Evolutionary conservation across 257 asterid genomes (phyloP).

Genomic region (Phtheirospermum japonicum): DNA sequence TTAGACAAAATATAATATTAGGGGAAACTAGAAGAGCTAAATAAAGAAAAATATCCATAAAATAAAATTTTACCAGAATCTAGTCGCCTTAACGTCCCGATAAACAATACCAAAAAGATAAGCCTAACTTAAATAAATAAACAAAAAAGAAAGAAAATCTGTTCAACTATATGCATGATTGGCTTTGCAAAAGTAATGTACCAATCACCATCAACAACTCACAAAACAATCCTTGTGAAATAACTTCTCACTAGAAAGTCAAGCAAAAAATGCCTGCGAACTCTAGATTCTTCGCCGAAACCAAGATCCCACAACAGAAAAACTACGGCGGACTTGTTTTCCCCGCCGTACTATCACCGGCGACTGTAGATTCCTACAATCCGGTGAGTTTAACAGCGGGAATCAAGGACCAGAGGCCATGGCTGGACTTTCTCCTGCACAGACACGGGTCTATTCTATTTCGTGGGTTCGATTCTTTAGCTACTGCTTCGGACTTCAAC

Average conservation of each 20-base stretch:
- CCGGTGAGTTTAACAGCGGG: neutral
- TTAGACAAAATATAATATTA: too few species aligned
- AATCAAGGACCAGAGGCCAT: neutral
- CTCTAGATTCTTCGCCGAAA: constrained; percentile 43
- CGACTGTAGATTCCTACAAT: neutral
- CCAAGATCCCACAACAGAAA: constrained; percentile 57
- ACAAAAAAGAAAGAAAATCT: neutral
- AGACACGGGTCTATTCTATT: neutral
- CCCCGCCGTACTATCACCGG: constrained; percentile 59
- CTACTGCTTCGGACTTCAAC: neutral
- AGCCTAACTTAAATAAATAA: too few species aligned
- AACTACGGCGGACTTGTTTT: constrained; percentile 44
- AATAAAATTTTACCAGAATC: too few species aligned
- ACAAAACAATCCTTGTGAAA: too few species aligned
- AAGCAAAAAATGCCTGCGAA: constrained; percentile 37
- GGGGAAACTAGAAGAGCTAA: too few species aligned
- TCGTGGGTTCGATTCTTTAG: neutral
- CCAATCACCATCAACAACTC: neutral
- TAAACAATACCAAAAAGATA: too few species aligned
- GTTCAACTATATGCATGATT: constrained; percentile 27
- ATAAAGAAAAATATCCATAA: too few species aligned
- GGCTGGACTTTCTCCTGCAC: neutral
- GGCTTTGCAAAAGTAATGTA: neutral
- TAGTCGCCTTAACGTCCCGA: too few species aligned
- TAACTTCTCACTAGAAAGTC: neutral